Conservation (phyloP, 169 alveolate genomes). For the Eimeria praecox region DNA sequence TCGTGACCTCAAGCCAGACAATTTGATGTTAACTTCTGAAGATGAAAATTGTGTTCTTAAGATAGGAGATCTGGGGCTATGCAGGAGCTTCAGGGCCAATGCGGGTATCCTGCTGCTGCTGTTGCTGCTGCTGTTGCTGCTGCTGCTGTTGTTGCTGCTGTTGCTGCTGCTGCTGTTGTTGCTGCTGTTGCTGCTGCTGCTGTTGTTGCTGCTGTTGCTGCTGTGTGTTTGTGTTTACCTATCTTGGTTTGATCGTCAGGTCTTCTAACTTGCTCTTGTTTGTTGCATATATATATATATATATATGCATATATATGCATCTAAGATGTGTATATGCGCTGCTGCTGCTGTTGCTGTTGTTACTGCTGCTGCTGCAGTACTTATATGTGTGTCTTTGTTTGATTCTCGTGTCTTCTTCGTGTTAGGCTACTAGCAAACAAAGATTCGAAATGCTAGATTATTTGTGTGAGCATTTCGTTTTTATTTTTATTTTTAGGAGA, state of each 20-base stretch:
- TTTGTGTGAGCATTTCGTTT: background rate
- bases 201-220: background rate
- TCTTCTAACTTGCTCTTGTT: too few species aligned
- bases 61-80: conserved; percentile 95
- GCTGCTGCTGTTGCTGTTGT: too few species aligned
- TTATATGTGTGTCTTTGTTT: too few species aligned
- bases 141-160: conserved; percentile 3
- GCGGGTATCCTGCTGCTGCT: conserved; percentile 27
- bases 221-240: background rate
- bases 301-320: too few species aligned
- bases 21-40: conserved; percentile 91
- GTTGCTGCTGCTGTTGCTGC: background rate
- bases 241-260: too few species aligned
- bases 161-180: background rate
- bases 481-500: conserved; percentile 85
- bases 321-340: too few species aligned
- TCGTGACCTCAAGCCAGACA: conserved; percentile 95
- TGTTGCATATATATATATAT: too few species aligned
- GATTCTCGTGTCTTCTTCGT: too few species aligned
- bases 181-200: background rate
- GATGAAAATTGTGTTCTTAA: conserved; percentile 85
- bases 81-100: conserved; percentile 90
- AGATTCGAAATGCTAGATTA: too few species aligned
- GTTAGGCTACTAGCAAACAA: too few species aligned
- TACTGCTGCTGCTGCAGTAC: too few species aligned